A percentile compares a stretch with the other conserved stretches of the same genome.
phyloP scores from a whole-genome alignment of 352 stramenopile genomes.

The Thalassiosira oceanica region DNA sequence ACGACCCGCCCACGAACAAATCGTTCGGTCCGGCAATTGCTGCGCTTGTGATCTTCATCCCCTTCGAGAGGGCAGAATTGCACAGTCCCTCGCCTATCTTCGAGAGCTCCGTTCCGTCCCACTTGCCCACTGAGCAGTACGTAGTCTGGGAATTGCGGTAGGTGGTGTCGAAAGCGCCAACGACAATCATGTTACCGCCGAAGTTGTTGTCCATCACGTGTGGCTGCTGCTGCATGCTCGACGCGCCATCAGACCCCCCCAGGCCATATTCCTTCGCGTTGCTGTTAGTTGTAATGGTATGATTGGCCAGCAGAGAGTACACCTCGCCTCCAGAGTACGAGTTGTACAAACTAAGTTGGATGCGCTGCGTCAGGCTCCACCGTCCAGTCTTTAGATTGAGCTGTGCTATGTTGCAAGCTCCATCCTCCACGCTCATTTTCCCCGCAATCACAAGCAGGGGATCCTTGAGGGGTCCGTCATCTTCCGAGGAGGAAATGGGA shows the following conservation, averaged over 20 bases:
- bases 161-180: conserved; percentile 81
- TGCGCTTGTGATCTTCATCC: conserved; percentile 83
- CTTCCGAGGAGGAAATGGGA: background rate
- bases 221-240: conserved; percentile 16
- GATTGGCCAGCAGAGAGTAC: conserved; percentile 76
- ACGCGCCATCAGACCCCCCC: conserved; percentile 8
- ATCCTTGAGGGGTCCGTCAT: conserved; percentile 25
- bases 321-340: conserved; percentile 80
- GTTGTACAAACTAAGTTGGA: conserved; percentile 80
- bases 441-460: conserved; percentile 76
- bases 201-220: conserved; percentile 38
- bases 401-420: conserved; percentile 76
- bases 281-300: conserved; percentile 55
- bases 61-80: conserved; percentile 77
- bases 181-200: conserved; percentile 74
- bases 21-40: conserved; percentile 81
- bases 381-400: conserved; percentile 65
- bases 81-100: conserved; percentile 86
- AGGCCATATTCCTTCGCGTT: conserved; percentile 36
- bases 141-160: conserved; percentile 84
- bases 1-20: conserved; percentile 83
- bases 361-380: conserved; percentile 72
- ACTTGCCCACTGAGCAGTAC: conserved; percentile 84
- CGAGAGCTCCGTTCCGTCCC: conserved; percentile 78
- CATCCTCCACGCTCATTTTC: conserved; percentile 75